Evolutionary conservation across 208 protist genomes (phyloP), one percentile per base, ranked within the genome.

Genomic region (Willaertia magna): DNA sequence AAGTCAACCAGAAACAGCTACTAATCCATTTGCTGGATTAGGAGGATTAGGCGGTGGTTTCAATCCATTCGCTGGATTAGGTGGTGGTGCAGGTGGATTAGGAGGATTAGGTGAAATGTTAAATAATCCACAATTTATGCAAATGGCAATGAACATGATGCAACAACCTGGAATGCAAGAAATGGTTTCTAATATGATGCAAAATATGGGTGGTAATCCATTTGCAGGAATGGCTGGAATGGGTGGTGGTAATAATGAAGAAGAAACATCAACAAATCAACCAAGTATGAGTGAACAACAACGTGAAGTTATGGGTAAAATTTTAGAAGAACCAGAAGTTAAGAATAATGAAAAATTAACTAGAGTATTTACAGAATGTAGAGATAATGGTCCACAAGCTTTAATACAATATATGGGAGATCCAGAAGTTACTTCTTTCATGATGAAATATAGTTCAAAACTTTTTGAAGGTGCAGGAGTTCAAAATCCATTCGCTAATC

Each of bases 241-340:
- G 2, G 2, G 2, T 14, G 67, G 67, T 49, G n/a, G n/a, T n/a
- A n/a, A n/a, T n/a, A n/a, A n/a, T n/a, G n/a, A n/a, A n/a, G n/a
- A n/a, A n/a, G n/a, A n/a, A n/a, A n/a, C n/a, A n/a, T n/a, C n/a
- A n/a, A n/a, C n/a, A n/a, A n/a, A n/a, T n/a, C 7, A 16, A 12
- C 22, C 55, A 18, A 67, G 34, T 30, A 34, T 67, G 12, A 26
- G 34, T n/a, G 55, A 67, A 49, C 43, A 51, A 34, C 43, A 81
- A 26, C 3, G 22, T n/a, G 76, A 9, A 51, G 76, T 40, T 12
- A 47, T 81, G 43, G 18, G 18, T 30, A 30, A 81, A 40, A 51
- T 81, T 47, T 81, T 81, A 43, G 44, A 51, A 46, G 76, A 81
- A 39, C 76, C 76, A 81, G 76, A 81, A 81, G 76, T 81, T 30